These are phyloP conservation scores for Iodosphaeria phyllophila DNA, from an alignment of 2,329 filamentous ascomycete genomes.

Conservation along the genomic window DNA sequence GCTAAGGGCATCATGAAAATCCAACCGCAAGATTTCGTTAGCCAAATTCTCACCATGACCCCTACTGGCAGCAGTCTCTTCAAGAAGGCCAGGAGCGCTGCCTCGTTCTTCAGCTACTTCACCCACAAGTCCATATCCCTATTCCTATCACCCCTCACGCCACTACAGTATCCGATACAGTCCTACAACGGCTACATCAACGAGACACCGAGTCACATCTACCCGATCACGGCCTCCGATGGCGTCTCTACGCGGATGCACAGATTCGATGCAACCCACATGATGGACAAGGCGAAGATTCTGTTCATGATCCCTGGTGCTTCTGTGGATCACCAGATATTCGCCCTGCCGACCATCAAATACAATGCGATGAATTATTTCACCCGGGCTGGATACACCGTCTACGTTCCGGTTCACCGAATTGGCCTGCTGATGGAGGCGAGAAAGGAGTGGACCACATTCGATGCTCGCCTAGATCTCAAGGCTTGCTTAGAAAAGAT, in stretches of 20 bases:
- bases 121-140: conserved; percentile 30
- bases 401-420: conserved; percentile 37
- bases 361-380: conserved; percentile 46
- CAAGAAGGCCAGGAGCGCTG: conserved; percentile 23
- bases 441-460: conserved; percentile 36
- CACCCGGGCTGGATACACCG: conserved; percentile 37
- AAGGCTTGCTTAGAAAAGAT: conserved; percentile 34
- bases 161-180: conserved; percentile 33
- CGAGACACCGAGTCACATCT: conserved; percentile 24
- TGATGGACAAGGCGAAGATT: conserved; percentile 20
- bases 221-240: conserved; percentile 30
- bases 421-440: conserved; percentile 33
- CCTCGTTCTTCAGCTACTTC: conserved; percentile 36
- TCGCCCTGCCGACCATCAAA: conserved; percentile 40
- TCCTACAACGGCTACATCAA: conserved; percentile 32
- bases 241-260: conserved; percentile 31
- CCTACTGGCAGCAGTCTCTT: conserved; percentile 27
- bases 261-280: conserved; percentile 33
- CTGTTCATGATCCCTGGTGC: conserved; percentile 45
- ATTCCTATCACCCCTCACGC: conserved; percentile 33
- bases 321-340: conserved; percentile 44
- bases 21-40: conserved; percentile 30
- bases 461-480: conserved; percentile 39
- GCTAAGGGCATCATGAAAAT: conserved; percentile 42
- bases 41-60: conserved; percentile 33